Base-by-base conservation (phyloP, 768 basidiomycete genomes). In the Polyporus arcularius region DNA sequence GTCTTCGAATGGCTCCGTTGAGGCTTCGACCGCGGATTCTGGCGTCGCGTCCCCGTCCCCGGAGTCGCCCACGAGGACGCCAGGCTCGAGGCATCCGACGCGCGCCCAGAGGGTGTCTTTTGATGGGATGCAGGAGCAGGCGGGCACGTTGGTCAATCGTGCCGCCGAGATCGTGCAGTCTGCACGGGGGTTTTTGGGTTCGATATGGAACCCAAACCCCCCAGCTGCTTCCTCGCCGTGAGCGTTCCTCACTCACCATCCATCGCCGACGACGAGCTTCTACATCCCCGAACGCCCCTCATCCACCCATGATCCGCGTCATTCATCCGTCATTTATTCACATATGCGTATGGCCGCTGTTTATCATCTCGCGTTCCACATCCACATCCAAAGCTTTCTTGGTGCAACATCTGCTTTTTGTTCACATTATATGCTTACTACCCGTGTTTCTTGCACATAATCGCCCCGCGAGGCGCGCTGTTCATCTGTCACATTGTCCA, bases 111-210 rank as follows among this genome's bases (percentile, higher is more conserved):
- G 40, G 53, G 57, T 56, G 43, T 63, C 62, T 45, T 18, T 63
- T 14, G 66, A 62, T 30, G 60, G 60, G 28, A 67, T 71, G 16
- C 70, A 73, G 41, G 72, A 72, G 61, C 72, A 70, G 55, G 63
- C 62, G 30, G 80, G 76, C 4, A 81, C 78, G 40, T 74, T 88
- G 21, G 82, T 83, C 26, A 81, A 83, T 15, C 78, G 84, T 50
- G 86, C 92, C 26, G 90, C 87, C 18, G 91, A 89, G 55, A 90
- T 95, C 42, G 89, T 94, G 59, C 87, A 84, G 46, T 86, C 82
- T 53, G 93, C 93, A 2, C 87, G 90, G 18, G 89, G 90, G 46
- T 86, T 89, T 66, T 69, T 94, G 18, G 89, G 91, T 21, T 76
- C 81, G 21, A 75, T 87, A 60, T 87, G 85, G 85, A 74, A 75